Conservation (phyloP, 1,284 basidiomycete species). For the Coniferiporia weirii region DNA sequence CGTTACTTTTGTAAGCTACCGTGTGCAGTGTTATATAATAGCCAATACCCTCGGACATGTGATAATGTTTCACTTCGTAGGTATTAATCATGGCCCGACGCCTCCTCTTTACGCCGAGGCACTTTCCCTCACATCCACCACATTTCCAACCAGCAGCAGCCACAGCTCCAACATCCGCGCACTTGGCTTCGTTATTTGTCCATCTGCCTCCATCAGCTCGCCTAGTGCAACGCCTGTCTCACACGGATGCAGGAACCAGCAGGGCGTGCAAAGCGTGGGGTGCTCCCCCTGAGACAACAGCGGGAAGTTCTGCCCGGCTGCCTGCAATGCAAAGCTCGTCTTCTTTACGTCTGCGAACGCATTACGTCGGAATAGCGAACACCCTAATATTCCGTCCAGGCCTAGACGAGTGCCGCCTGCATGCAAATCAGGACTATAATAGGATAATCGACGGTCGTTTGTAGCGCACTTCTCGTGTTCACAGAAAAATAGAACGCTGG, state of each 20-base stretch:
- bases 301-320: conserved; percentile 53
- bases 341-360: conserved; percentile 39
- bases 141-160: conserved; percentile 65
- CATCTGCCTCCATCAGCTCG: conserved; percentile 57
- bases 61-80: no score
- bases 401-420: conserved; percentile 61
- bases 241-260: conserved; percentile 83
- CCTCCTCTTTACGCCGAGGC: no score
- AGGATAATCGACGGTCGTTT: neutral
- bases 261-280: conserved; percentile 62
- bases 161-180: conserved; percentile 62
- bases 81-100: no score
- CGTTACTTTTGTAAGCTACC: neutral
- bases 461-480: conserved; percentile 55
- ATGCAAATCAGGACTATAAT: conserved; percentile 7
- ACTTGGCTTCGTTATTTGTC: conserved; percentile 23
- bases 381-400: conserved; percentile 48
- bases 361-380: conserved; percentile 51
- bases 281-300: conserved; percentile 81
- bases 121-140: conserved; percentile 42
- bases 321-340: conserved; percentile 49
- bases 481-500: conserved; percentile 76
- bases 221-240: conserved; percentile 58
- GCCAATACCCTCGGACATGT: no score
- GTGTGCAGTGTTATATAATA: no score